A percentile compares a stretch with the other conserved stretches of the same genome.
Evolutionary conservation across 352 stramenopile species (phyloP).

Genomic region (Pythium aquatile): DNA sequence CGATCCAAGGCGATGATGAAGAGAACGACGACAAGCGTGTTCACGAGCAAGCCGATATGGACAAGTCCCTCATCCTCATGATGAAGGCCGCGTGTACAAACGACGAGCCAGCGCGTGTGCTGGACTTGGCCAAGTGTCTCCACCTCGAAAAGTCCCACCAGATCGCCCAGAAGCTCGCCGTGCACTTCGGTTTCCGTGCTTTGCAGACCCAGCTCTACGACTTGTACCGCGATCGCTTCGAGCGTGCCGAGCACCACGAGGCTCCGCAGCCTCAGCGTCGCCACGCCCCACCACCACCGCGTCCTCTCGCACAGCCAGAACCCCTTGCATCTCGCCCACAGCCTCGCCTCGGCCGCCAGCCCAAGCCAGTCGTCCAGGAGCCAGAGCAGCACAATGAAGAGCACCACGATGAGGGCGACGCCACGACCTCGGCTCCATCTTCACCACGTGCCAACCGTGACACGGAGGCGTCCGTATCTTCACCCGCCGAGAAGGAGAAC

Average conservation of each 20-base stretch:
- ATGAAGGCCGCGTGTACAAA: conserved; percentile 75
- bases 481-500: conserved; percentile 6
- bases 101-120: conserved; percentile 62
- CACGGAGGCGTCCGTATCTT: background rate
- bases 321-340: conserved; percentile 25
- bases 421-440: conserved; percentile 16
- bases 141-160: conserved; percentile 80
- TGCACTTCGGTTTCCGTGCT: conserved; percentile 74
- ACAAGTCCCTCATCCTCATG: conserved; percentile 82
- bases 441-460: conserved; percentile 10
- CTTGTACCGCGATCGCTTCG: conserved; percentile 64
- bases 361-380: conserved; percentile 12
- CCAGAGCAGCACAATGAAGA: background rate
- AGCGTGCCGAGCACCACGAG: conserved; percentile 28
- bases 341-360: conserved; percentile 21
- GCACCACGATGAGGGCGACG: background rate
- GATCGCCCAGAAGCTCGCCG: conserved; percentile 81
- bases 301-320: conserved; percentile 1
- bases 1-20: conserved; percentile 32
- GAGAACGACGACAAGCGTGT: conserved; percentile 38
- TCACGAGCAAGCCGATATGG: conserved; percentile 72
- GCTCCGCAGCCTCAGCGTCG: background rate
- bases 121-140: conserved; percentile 81
- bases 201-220: conserved; percentile 73
- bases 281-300: background rate